A percentile compares a stretch with the other conserved stretches of the same genome.
Conservation (phyloP, 2,329 filamentous ascomycete species). For the Colletotrichum phormii region DNA sequence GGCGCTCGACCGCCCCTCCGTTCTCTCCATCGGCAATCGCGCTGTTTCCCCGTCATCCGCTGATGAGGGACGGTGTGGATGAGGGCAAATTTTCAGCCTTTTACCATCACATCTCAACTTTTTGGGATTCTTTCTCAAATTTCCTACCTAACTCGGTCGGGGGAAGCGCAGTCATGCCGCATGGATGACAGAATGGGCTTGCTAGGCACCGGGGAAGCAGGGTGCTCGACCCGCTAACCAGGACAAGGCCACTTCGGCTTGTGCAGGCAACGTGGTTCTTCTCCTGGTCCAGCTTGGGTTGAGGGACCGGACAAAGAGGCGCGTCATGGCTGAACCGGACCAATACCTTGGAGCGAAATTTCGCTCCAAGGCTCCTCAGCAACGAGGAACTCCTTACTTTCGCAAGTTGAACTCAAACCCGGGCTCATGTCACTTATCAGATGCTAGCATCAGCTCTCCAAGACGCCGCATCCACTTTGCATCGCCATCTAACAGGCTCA, state of each 20-base stretch:
- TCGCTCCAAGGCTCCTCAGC: neutral
- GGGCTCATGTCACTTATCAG: slow-evolving; percentile 28
- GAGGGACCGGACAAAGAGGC: slow-evolving; percentile 23
- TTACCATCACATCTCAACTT: slow-evolving; percentile 32
- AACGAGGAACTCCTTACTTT: slow-evolving; percentile 23
- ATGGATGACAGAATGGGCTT: slow-evolving; percentile 30
- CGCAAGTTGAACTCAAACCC: slow-evolving; percentile 1
- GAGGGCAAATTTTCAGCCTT: slow-evolving; percentile 21
- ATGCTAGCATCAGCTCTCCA: slow-evolving; percentile 18
- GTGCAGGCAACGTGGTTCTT: slow-evolving; percentile 19
- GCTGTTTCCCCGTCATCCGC: neutral
- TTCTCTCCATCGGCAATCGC: slow-evolving; percentile 25
- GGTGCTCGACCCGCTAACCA: slow-evolving; percentile 28
- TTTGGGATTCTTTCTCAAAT: neutral
- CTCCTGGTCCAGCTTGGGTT: slow-evolving; percentile 17
- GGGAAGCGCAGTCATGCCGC: slow-evolving; percentile 21
- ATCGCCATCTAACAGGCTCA: neutral
- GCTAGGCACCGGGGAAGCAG: slow-evolving; percentile 34
- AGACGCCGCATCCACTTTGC: slow-evolving; percentile 3
- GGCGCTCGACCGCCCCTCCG: neutral
- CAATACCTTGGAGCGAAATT: neutral
- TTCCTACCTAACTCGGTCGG: slow-evolving; percentile 20
- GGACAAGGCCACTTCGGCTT: slow-evolving; percentile 32
- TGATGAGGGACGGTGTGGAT: neutral
- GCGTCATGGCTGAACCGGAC: slow-evolving; percentile 18